These are phyloP conservation scores for Crithidia acanthocephali DNA, from an alignment of 208 protist species.

Conservation along the genomic window DNA sequence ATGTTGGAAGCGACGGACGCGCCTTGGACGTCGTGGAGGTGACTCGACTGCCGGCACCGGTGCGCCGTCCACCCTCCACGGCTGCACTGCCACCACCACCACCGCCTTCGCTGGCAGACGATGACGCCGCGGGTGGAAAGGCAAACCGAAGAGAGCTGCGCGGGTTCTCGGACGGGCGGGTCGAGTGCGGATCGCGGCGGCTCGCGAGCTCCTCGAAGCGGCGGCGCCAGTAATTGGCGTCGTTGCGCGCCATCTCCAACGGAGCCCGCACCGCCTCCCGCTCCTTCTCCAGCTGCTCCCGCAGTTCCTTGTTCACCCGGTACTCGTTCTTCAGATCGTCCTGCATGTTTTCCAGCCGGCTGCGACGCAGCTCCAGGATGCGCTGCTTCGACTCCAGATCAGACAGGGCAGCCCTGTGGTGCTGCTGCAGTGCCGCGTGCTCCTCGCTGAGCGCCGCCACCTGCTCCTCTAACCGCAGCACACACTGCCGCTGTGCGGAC, in stretches of 20 bases:
- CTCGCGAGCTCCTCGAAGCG: conserved; percentile 63
- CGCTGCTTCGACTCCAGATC: conserved; percentile 65
- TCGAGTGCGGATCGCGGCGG: not conserved
- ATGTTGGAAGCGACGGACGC: conserved; percentile 7
- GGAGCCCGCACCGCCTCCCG: conserved; percentile 35
- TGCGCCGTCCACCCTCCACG: not conserved
- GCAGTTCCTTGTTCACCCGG: conserved; percentile 49
- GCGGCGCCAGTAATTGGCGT: conserved; percentile 71
- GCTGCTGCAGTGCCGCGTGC: conserved; percentile 40
- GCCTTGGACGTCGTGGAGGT: not conserved
- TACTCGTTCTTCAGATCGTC: conserved; percentile 65
- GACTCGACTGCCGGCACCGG: not conserved
- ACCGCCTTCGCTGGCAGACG: not conserved
- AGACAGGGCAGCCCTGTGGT: conserved; percentile 41
- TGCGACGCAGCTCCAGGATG: conserved; percentile 62
- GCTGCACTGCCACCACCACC: not conserved
- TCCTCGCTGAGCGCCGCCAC: conserved; percentile 25
- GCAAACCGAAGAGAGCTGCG: conserved; percentile 27
- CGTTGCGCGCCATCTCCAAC: conserved; percentile 52
- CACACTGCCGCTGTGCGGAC: conserved; percentile 35
- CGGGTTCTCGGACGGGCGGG: conserved; percentile 9
- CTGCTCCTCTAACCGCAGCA: conserved; percentile 36
- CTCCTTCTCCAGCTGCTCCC: conserved; percentile 53
- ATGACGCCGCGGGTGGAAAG: not conserved
- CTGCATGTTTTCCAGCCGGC: conserved; percentile 80